These are phyloP conservation scores for Macrocystidia cucumis DNA, from an alignment of 1,284 basidiomycete genomes.

Conservation along the genomic window DNA sequence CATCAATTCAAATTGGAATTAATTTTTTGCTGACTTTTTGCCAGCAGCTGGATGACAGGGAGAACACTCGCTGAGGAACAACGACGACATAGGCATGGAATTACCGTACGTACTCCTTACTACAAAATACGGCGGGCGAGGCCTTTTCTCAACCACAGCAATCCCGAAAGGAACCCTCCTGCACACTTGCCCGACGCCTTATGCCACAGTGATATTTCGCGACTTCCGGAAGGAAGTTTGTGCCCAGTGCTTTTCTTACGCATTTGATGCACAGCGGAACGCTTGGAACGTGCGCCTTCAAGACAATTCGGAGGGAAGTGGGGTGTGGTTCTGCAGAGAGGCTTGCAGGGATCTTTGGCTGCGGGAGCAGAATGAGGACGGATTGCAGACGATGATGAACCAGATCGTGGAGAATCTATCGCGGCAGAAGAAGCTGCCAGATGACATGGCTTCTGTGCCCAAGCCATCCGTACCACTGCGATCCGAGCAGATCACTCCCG, in stretches of 20 bases:
- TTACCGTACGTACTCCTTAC: slow-evolving; percentile 13
- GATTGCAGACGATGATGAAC: slow-evolving; percentile 21
- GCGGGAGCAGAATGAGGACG: slow-evolving; percentile 21
- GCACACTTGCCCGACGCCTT: slow-evolving; percentile 33
- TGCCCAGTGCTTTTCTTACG: slow-evolving; percentile 52
- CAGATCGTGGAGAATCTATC: slow-evolving; percentile 25
- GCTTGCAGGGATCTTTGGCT: slow-evolving; percentile 40
- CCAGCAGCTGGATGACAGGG: no score
- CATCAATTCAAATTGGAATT: no score
- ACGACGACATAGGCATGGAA: not conserved
- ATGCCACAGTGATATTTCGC: slow-evolving; percentile 39
- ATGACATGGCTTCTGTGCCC: no score
- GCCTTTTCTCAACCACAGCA: slow-evolving; percentile 34
- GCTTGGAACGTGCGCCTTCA: slow-evolving; percentile 36
- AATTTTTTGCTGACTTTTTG: no score
- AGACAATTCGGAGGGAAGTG: slow-evolving; percentile 14
- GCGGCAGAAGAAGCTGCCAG: slow-evolving; percentile 22
- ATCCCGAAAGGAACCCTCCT: slow-evolving; percentile 35
- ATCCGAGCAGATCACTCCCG: slow-evolving; percentile 17
- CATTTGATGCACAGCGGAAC: slow-evolving; percentile 34
- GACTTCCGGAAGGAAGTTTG: slow-evolving; percentile 60
- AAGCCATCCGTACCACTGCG: slow-evolving; percentile 3
- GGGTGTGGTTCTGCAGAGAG: slow-evolving; percentile 49
- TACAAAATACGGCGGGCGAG: slow-evolving; percentile 43
- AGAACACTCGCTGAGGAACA: no score